Percentiles rank a stretch among this genome's conserved stretches.
Conservation (phyloP, 495 filamentous ascomycete genomes). For the Aspergillus biplanus region DNA sequence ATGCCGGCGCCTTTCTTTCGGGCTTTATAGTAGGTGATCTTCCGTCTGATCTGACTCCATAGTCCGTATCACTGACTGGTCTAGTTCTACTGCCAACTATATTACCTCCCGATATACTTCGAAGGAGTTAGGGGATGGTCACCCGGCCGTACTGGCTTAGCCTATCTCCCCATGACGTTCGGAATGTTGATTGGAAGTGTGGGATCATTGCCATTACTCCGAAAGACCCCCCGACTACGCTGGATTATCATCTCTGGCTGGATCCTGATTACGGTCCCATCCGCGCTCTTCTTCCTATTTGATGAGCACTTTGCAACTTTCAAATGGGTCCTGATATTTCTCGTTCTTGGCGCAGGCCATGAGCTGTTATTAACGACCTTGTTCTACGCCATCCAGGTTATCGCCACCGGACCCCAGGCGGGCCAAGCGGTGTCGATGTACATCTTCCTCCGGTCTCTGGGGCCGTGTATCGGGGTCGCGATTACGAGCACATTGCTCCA, state of each 20-base stretch:
- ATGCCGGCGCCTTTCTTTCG: not conserved
- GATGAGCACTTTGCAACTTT: not conserved
- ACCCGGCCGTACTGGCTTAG: not conserved
- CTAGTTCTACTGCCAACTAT: not conserved
- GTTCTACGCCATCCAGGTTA: not conserved
- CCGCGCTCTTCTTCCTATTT: not conserved
- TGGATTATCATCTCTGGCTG: not conserved
- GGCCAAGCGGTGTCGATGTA: not conserved
- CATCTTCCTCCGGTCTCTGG: not conserved
- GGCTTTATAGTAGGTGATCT: not conserved
- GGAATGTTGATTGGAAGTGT: not conserved
- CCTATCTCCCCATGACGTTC: not conserved
- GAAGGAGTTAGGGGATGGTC: not conserved
- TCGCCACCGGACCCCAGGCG: not conserved
- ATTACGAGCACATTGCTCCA: not conserved
- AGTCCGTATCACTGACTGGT: not conserved
- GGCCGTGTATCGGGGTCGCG: not conserved
- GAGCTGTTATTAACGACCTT: not conserved
- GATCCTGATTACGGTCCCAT: not conserved
- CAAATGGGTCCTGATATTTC: not conserved
- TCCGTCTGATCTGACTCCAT: not conserved
- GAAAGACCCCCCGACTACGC: not conserved
- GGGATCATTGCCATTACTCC: not conserved
- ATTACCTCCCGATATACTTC: not conserved
- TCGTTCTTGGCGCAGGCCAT: not conserved